These are phyloP conservation scores for Conticribra guillardii DNA, from an alignment of 108 stramenopile species.

Conservation along the genomic window DNA sequence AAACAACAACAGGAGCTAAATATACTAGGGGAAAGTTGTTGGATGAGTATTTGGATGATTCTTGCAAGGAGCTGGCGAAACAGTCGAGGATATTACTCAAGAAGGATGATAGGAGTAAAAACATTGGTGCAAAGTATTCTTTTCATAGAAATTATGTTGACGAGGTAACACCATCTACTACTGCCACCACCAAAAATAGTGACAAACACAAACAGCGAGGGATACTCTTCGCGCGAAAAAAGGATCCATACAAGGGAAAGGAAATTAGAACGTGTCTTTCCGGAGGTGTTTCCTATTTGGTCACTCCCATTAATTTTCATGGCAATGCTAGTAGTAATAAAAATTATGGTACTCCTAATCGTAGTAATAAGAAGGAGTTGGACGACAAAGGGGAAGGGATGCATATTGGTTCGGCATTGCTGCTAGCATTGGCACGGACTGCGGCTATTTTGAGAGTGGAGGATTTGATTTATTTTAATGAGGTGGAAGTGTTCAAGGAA, in stretches of 20 bases:
- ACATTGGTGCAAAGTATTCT: background rate
- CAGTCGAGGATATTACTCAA: slow-evolving; percentile 3
- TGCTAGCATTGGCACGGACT: slow-evolving; percentile 35
- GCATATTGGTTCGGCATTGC: slow-evolving; percentile 25
- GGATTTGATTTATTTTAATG: slow-evolving; percentile 25
- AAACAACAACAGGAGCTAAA: background rate
- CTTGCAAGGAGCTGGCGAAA: no score
- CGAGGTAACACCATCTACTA: background rate
- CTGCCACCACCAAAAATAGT: no score
- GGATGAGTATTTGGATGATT: no score
- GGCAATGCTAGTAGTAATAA: background rate
- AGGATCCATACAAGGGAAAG: slow-evolving; percentile 6
- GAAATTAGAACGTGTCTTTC: slow-evolving; percentile 14
- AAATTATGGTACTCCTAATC: background rate
- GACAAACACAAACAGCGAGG: no score
- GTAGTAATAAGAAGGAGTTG: background rate
- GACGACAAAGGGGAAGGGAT: slow-evolving; percentile 15
- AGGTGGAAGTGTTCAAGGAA: no score
- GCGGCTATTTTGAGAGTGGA: slow-evolving; percentile 25
- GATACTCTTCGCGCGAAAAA: background rate
- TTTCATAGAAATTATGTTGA: slow-evolving; percentile 40
- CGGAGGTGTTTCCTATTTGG: slow-evolving; percentile 22
- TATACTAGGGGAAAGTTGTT: slow-evolving; percentile 2
- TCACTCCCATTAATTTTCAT: slow-evolving; percentile 31
- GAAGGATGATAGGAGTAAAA: background rate